Conservation (phyloP, 1,139 yeast genomes). For the Saccharomyces hybrid region DNA sequence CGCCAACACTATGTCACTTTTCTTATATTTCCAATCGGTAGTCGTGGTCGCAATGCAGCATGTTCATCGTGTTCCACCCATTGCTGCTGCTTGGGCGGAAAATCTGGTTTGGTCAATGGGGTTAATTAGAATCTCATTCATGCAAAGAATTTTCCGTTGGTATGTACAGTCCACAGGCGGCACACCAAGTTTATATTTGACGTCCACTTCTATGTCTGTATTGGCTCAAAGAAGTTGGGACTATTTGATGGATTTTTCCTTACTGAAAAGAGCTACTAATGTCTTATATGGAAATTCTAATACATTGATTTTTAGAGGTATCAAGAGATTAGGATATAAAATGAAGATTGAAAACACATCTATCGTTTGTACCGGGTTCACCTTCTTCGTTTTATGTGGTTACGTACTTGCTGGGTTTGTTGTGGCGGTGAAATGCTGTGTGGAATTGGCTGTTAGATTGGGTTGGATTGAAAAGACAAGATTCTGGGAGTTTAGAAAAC, state of each 20-base stretch:
- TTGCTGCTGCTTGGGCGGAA: slow-evolving; percentile 74
- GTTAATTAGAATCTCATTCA: slow-evolving; percentile 53
- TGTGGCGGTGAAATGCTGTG: slow-evolving; percentile 40
- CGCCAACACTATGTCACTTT: slow-evolving; percentile 66
- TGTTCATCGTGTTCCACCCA: slow-evolving; percentile 69
- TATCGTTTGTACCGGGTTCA: slow-evolving; percentile 64
- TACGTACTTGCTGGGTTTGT: slow-evolving; percentile 47
- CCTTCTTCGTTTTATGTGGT: slow-evolving; percentile 61
- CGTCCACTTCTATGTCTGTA: slow-evolving; percentile 50
- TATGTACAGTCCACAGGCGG: slow-evolving; percentile 77
- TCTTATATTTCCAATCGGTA: slow-evolving; percentile 72
- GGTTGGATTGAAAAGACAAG: slow-evolving; percentile 41
- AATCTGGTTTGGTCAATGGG: slow-evolving; percentile 87
- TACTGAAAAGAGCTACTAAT: slow-evolving; percentile 30
- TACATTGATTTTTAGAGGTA: slow-evolving; percentile 60
- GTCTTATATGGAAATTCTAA: slow-evolving; percentile 36
- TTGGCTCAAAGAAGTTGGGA: slow-evolving; percentile 57
- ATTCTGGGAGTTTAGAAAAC: slow-evolving; percentile 42
- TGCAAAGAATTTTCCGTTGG: slow-evolving; percentile 77
- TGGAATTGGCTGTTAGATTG: slow-evolving; percentile 38
- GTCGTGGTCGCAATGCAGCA: slow-evolving; percentile 66
- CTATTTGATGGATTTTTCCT: slow-evolving; percentile 15
- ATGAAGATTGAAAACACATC: slow-evolving; percentile 64
- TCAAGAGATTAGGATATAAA: slow-evolving; percentile 58
- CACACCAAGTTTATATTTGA: slow-evolving; percentile 51